Conservation (phyloP, 768 basidiomycete species). For the Hygrocybe punicea region DNA sequence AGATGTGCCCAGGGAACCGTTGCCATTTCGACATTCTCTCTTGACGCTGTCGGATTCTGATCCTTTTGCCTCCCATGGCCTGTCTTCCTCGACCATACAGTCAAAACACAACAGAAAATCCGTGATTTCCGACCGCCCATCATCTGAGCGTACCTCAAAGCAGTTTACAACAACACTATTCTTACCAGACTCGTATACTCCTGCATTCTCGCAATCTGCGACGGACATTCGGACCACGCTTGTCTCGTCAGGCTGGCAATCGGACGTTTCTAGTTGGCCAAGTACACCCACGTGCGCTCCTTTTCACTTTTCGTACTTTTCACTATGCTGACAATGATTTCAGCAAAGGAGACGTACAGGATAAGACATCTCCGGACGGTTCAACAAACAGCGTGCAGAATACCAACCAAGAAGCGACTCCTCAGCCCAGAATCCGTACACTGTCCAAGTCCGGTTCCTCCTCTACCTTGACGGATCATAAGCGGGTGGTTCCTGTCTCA, state of each 20-base stretch:
- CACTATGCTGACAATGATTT: too few species aligned
- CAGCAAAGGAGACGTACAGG: too few species aligned
- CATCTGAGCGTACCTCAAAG: too few species aligned
- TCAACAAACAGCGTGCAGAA: background rate
- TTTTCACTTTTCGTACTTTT: too few species aligned
- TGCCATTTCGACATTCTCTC: conserved; percentile 44
- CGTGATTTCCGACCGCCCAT: conserved; percentile 38
- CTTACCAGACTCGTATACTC: conserved; percentile 44
- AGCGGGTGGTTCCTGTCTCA: background rate
- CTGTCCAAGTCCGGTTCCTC: conserved; percentile 20
- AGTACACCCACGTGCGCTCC: background rate
- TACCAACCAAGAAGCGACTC: background rate
- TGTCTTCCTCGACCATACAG: conserved; percentile 39
- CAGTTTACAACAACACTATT: too few species aligned
- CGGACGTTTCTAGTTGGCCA: background rate
- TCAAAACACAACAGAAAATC: conserved; percentile 42
- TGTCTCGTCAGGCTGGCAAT: background rate
- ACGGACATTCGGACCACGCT: conserved; percentile 16
- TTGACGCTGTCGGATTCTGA: conserved; percentile 61
- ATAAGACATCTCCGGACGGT: too few species aligned
- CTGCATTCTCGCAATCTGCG: conserved; percentile 54
- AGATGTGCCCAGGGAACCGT: conserved; percentile 40
- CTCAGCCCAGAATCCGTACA: background rate
- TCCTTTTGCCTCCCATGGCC: conserved; percentile 56
- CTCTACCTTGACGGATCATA: conserved; percentile 25